phyloP scores from a whole-genome alignment of 371 early-diverging fungal species.

The Apophysomyces sp. region DNA sequence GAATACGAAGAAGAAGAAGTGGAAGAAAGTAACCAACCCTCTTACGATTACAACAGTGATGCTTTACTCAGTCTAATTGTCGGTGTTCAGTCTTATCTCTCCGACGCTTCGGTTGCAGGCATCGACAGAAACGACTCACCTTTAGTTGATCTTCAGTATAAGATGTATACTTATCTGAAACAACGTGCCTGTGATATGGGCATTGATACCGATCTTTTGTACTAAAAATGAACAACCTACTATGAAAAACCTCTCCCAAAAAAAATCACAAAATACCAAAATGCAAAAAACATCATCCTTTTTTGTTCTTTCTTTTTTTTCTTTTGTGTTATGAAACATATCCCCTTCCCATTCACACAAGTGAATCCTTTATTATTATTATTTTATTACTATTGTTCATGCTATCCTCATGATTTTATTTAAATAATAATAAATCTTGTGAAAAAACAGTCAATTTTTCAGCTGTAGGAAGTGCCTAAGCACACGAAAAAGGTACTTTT shows the following conservation, averaged over 20 bases:
- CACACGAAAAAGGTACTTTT: no score
- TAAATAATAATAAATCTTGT: no score
- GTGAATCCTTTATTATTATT: no score
- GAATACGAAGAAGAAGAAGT: conserved; percentile 1
- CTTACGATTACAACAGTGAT: conserved; percentile 16
- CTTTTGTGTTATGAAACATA: conserved; percentile 3
- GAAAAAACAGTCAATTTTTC: no score
- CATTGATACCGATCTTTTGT: conserved; percentile 14
- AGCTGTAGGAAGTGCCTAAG: no score
- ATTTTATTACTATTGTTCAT: no score
- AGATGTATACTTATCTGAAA: conserved; percentile 48
- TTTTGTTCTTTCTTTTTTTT: not conserved
- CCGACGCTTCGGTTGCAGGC: conserved; percentile 22
- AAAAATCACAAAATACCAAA: conserved; percentile 3
- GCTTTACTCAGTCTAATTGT: conserved; percentile 29
- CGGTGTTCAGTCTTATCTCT: conserved; percentile 43
- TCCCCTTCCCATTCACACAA: no score
- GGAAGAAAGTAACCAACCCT: not conserved
- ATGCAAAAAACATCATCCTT: conserved; percentile 7
- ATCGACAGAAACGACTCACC: conserved; percentile 26
- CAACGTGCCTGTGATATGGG: conserved; percentile 43
- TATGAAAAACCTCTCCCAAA: not conserved
- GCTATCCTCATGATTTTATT: no score
- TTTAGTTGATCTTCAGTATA: conserved; percentile 42
- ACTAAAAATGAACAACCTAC: conserved; percentile 7